Conservation (phyloP, 768 basidiomycete species). For the Mycena vulgaris region DNA sequence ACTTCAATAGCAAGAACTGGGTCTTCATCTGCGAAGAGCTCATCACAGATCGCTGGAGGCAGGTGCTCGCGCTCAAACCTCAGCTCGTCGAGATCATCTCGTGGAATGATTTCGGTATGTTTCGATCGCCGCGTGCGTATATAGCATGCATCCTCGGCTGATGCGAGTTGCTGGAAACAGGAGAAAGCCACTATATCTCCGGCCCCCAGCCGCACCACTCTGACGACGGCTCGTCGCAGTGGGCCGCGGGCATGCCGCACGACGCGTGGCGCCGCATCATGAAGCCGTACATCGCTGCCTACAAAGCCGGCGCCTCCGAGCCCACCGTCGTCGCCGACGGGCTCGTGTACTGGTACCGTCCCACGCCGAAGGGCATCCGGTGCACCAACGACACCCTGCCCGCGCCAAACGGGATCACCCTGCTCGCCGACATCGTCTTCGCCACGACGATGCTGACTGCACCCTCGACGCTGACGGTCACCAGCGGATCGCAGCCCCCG, state of each 20-base stretch:
- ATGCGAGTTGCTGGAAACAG: not conserved
- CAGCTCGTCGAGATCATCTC: slow-evolving; percentile 47
- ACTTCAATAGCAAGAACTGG: slow-evolving; percentile 37
- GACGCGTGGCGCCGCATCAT: slow-evolving; percentile 39
- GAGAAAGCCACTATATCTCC: slow-evolving; percentile 58
- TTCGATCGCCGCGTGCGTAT: not conserved
- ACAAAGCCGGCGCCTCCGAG: slow-evolving; percentile 35
- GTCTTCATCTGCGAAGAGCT: slow-evolving; percentile 39
- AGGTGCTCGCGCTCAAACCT: slow-evolving; percentile 36
- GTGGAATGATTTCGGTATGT: slow-evolving; percentile 61
- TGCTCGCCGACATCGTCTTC: slow-evolving; percentile 29
- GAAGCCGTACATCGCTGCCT: slow-evolving; percentile 39
- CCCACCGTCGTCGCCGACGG: slow-evolving; percentile 34
- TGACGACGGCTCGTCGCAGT: slow-evolving; percentile 39
- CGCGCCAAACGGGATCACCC: slow-evolving; percentile 27
- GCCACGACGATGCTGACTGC: slow-evolving; percentile 27
- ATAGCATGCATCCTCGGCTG: not conserved
- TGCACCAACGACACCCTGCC: slow-evolving; percentile 32
- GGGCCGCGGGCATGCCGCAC: slow-evolving; percentile 39
- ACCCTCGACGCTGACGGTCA: slow-evolving; percentile 26
- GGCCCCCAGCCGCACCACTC: slow-evolving; percentile 39
- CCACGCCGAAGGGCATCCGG: slow-evolving; percentile 27
- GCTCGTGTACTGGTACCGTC: slow-evolving; percentile 43
- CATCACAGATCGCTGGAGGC: slow-evolving; percentile 42
- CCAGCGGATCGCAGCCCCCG: slow-evolving; percentile 18